Conservation (phyloP, 139 green algal species). For the Coelastrella sp. region DNA sequence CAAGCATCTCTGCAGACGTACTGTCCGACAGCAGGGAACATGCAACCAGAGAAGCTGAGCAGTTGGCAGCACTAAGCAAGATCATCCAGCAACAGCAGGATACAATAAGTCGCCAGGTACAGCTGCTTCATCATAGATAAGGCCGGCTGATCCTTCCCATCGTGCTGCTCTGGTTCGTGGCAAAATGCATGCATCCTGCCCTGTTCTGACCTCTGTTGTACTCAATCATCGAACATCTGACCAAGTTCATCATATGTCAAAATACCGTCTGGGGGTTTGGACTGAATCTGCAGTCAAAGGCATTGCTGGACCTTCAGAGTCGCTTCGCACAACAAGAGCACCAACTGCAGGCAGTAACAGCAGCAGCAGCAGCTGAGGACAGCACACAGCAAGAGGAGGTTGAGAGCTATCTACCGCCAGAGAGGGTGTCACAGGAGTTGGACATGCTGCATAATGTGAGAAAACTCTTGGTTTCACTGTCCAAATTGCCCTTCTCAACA, state of each 20-base stretch:
- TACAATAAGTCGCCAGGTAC: constrained; percentile 35
- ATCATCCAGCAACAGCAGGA: constrained; percentile 43
- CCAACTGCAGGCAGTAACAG: constrained; percentile 28
- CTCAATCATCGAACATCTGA: too few species aligned
- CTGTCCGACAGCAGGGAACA: not conserved
- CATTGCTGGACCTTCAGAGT: constrained; percentile 36
- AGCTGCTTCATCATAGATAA: not conserved
- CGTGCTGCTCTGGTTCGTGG: too few species aligned
- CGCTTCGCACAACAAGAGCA: constrained; percentile 40
- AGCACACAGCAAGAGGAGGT: not conserved
- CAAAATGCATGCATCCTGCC: too few species aligned
- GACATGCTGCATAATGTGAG: constrained; percentile 29
- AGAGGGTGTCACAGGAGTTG: constrained; percentile 12
- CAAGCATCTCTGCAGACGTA: not conserved
- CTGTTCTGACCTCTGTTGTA: too few species aligned
- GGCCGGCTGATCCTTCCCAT: not conserved
- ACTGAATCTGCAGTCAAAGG: constrained; percentile 1
- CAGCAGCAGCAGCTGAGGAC: not conserved
- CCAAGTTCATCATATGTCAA: too few species aligned
- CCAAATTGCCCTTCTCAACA: too few species aligned
- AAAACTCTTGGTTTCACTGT: too few species aligned
- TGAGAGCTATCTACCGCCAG: constrained; percentile 18
- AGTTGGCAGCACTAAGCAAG: constrained; percentile 28
- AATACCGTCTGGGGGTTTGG: too few species aligned
- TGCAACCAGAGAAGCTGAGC: not conserved